Conservation (phyloP, 1,139 yeast species). For the Pichia sp. region DNA sequence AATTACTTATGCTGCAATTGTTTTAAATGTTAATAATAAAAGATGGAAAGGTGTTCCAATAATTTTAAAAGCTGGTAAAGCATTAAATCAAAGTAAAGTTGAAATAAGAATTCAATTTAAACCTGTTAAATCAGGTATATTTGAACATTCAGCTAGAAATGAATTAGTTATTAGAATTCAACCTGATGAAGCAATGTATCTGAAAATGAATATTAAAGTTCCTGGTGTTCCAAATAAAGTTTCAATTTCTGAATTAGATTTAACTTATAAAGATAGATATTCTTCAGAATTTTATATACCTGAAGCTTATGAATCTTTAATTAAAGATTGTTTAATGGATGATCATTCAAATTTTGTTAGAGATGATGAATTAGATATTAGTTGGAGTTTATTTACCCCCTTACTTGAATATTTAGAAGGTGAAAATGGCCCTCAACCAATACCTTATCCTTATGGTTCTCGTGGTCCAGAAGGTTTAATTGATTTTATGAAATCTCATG, state of each 20-base stretch:
- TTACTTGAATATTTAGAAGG: conserved; percentile 74
- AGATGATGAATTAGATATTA: conserved; percentile 92
- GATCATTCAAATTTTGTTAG: conserved; percentile 97
- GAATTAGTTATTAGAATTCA: conserved; percentile 91
- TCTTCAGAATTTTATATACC: conserved; percentile 83
- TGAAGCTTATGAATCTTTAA: conserved; percentile 94
- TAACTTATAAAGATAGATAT: conserved; percentile 78
- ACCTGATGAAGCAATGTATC: conserved; percentile 89
- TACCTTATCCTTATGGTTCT: conserved; percentile 77
- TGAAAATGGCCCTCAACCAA: conserved; percentile 56
- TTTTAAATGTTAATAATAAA: conserved; percentile 74
- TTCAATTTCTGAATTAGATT: conserved; percentile 81
- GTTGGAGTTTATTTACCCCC: conserved; percentile 94
- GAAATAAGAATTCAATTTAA: conserved; percentile 92
- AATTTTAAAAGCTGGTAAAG: conserved; percentile 94
- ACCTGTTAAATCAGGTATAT: conserved; percentile 78
- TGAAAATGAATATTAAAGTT: conserved; percentile 85
- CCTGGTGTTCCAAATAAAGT: conserved; percentile 87
- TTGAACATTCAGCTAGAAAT: conserved; percentile 76
- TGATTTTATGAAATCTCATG: conserved; percentile 58
- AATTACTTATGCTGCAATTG: conserved; percentile 87
- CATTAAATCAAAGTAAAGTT: conserved; percentile 85
- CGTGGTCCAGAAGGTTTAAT: conserved; percentile 75
- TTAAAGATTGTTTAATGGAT: conserved; percentile 83
- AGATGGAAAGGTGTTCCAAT: conserved; percentile 99